Evolutionary conservation across 768 basidiomycete species (phyloP).

Genomic region (Pulveroboletus sp.): DNA sequence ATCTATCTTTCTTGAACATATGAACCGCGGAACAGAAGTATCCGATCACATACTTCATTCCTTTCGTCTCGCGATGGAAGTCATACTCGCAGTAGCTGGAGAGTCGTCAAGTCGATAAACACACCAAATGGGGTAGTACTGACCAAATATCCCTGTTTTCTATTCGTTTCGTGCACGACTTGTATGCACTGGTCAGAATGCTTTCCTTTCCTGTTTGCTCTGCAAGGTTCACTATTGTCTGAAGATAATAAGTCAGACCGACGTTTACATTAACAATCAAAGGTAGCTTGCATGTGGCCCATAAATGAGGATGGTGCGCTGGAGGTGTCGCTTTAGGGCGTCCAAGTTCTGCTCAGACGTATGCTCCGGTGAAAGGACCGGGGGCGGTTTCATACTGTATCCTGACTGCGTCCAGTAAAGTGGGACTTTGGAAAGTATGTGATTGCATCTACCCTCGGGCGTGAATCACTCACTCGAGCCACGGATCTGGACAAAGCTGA

Average conservation of each 20-base stretch:
- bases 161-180: conserved; percentile 58
- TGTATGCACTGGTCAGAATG: conserved; percentile 71
- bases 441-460: not conserved
- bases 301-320: conserved; percentile 58
- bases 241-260: conserved; percentile 3
- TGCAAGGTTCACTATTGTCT: conserved; percentile 86
- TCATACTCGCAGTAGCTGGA: conserved; percentile 79
- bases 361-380: conserved; percentile 66
- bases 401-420: conserved; percentile 91
- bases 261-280: not conserved
- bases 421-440: conserved; percentile 53
- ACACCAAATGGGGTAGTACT: conserved; percentile 16
- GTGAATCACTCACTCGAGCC: conserved; percentile 66
- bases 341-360: conserved; percentile 69
- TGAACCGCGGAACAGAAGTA: not conserved
- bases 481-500: conserved; percentile 85
- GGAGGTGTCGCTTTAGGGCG: conserved; percentile 70
- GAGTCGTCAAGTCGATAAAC: not conserved
- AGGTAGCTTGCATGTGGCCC: conserved; percentile 63
- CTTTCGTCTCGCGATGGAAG: conserved; percentile 89
- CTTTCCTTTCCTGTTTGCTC: conserved; percentile 90
- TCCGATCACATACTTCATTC: conserved; percentile 71
- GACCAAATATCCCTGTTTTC: conserved; percentile 54
- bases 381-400: conserved; percentile 83
- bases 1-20: conserved; percentile 39